Base-by-base conservation (phyloP, 768 basidiomycete genomes). In the Atractiella rhizophila region DNA sequence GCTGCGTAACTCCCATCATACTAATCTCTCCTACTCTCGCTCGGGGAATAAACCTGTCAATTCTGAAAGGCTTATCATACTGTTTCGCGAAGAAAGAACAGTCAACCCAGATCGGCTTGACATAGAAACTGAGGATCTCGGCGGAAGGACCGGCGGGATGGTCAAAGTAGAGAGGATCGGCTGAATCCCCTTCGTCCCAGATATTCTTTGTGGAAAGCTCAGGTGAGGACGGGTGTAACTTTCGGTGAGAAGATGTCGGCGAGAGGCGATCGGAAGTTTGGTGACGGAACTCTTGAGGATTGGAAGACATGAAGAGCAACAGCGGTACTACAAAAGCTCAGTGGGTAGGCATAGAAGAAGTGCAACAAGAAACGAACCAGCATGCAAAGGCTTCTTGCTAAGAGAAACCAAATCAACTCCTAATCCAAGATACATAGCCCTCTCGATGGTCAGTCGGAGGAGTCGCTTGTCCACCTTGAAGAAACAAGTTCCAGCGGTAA, bases 401-500 rank as follows among this genome's bases (percentile, higher is more conserved):
- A 96, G 66, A 30, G 74, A 75, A 34, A 98, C 70, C 30, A 96
- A 68, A 53, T 94, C 81, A 7, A 91, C 60, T 1, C 74, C 73
- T 50, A 88, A 77, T 0, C 91, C 91, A 55, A 91, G 83, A 54
- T 85, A 85, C 18, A 91, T 66, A 68, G 94, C 73, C 13, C 91
- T 69, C 21, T 80, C 82, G 2, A 85, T 91, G 0, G 91, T 96
- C 42, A 94, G 63, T 10, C 85, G 71, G 15, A 98, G 66, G 3
- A 96, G 68, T 44, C 73, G 70, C 56, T 88, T 96, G 40, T 76
- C 76, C 4, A 94, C 91, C 21, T 76, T 71, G 57, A 83, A 96
- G 57, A 81, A 81, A 2, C 82, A 82, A 3, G 85, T 81, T 0
- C 88, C 91, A 0, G 91, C 86, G 1, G 83, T 86, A 47, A 96